Evolutionary conservation across 2,329 filamentous ascomycete genomes (phyloP).

Genomic region (Coniochaeta hoffmannii): DNA sequence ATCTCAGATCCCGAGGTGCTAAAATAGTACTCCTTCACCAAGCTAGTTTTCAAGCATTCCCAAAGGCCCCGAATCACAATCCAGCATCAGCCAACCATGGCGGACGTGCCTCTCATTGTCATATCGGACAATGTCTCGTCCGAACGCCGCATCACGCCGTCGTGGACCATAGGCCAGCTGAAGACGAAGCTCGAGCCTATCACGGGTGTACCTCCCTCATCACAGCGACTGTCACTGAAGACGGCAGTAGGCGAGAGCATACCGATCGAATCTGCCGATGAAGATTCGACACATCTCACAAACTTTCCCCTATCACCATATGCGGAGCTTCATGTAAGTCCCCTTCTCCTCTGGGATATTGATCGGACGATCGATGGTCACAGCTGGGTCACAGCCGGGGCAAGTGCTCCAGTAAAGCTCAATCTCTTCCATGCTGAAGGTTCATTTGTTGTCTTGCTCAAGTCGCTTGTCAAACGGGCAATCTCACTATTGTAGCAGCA

Average conservation of each 20-base stretch:
- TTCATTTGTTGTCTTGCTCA: neutral
- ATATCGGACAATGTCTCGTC: constrained; percentile 70
- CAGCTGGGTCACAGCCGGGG: no score
- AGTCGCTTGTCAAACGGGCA: no score
- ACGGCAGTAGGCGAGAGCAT: constrained; percentile 52
- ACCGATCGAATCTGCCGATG: constrained; percentile 61
- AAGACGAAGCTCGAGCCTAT: constrained; percentile 86
- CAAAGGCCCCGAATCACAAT: neutral
- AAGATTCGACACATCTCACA: constrained; percentile 60
- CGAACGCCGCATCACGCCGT: constrained; percentile 85
- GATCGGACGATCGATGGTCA: neutral
- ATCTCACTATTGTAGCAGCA: no score
- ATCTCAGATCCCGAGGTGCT: neutral
- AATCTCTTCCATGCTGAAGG: neutral
- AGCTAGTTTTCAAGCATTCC: neutral
- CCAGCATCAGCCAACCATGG: constrained; percentile 34
- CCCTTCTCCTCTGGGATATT: neutral
- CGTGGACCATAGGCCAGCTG: constrained; percentile 80
- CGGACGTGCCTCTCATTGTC: constrained; percentile 69
- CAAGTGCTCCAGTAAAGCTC: neutral
- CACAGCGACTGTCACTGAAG: constrained; percentile 69
- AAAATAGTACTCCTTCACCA: neutral
- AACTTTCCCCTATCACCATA: constrained; percentile 64
- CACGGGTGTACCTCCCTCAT: constrained; percentile 79
- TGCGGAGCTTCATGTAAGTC: constrained; percentile 72